Evolutionary conservation across 441 rosid genomes (phyloP), one percentile per base, ranked within the genome.

Genomic region (Eruca vesicaria): DNA sequence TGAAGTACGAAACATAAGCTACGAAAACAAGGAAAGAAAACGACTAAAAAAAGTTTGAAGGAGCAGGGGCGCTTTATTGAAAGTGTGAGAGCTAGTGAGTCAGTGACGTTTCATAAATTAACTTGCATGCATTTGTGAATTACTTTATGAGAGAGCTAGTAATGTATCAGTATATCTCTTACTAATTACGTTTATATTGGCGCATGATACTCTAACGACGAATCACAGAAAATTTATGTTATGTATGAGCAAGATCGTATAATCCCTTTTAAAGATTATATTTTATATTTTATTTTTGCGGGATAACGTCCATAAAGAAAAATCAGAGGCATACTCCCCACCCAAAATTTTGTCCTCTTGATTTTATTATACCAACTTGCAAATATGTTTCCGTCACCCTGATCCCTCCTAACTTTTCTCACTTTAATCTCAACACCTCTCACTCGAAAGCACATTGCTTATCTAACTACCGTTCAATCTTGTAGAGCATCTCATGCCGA

Each of bases 21-120:
- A 68, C 16, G 35, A 68, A 33, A 67, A 68, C 50, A 68, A 53
- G 50, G 38, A 55, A 8, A 33, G 35, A 68, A 68, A 21, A 68
- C 21, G 33, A 55, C 15, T 21, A n/a, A 7, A 38, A 20, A 12
- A 33, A 8, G 38, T 1, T 11, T 53, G 20, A 29, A 53, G 15
- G n/a, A 68, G 63, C 53, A 55, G 16, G 23, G 41, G 29, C 55
- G 28, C 64, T 69, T 69, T 69, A 16, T 10, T 18, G 45, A 61
- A 60, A 5, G 5, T 63, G 60, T n/a, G 5, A 57, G 56, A 57
- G 73, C 55, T 69, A 57, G 36, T 69, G 57, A 69, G n/a, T n/a
- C n/a, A n/a, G n/a, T 58, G 57, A 69, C 59, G 58, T 70, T 60
- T 70, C 59, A 45, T 60, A 53, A 60, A 60, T 18, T 19, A 18